Evolutionary conservation across 2,329 filamentous ascomycete genomes (phyloP), one percentile per base, ranked within the genome.

Genomic region (Diaporthe caulivora): DNA sequence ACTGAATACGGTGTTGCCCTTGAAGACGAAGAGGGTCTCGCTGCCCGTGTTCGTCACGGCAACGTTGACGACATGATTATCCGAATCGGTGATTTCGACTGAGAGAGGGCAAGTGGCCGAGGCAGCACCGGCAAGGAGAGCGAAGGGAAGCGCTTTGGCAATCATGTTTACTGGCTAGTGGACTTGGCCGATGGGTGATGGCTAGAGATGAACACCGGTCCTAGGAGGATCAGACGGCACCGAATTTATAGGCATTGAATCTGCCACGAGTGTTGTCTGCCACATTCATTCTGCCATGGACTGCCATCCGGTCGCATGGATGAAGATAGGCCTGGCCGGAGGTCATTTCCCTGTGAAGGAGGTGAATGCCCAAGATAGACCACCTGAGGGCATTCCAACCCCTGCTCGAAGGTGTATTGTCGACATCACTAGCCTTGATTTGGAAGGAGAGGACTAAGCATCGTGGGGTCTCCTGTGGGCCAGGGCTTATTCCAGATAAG

Each of bases 1-100:
- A 15, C 71, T 74, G 62, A 75, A 67, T n/a, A 75, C 74, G 24
- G 74, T 75, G 74, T 75, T 75, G 64, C 74, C 74, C 49, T 75
- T 75, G 70, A 75, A 75, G 34, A 75, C 62, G 11, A 62, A 70
- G 49, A 75, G 40, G 26, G 74, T 64, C 54, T 75, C 74, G 40
- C 7, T 62, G 26, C 74, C 74, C 21, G 74, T 74, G 64, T 75
- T 75, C 11, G 74, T 75, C 24, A 75, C 68, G 2, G 72, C 55
- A 44, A 75, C 72, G 17, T 71, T 70, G 31, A 73, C 72, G 47
- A 74, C 57, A 40, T 75, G 72, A 51, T 67, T 37, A 42, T 58
- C 55, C 17, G 72, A 67, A 44, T 71, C 72, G 1, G 64, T 51
- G 31, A 75, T 72, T 34, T 68, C 69, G 21, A 75, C 65, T 5